phyloP scores from a whole-genome alignment of 2,329 filamentous ascomycete genomes.

The Xylaria digitata region DNA sequence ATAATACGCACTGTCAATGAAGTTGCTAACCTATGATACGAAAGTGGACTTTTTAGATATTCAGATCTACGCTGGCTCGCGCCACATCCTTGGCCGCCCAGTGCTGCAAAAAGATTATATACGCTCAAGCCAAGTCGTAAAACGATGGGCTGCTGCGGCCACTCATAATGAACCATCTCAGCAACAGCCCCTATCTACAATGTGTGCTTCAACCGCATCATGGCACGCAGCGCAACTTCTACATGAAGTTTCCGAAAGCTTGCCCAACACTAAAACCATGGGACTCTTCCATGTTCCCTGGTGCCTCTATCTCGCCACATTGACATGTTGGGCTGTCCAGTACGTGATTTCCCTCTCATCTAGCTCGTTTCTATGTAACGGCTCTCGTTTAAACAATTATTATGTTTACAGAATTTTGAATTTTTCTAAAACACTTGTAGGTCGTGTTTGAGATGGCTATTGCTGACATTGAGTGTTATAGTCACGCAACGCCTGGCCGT shows the following conservation, averaged over 20 bases:
- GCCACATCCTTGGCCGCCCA: slow-evolving; percentile 67
- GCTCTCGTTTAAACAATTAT: no score
- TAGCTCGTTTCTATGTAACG: not conserved
- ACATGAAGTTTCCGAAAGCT: slow-evolving; percentile 59
- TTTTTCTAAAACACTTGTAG: no score
- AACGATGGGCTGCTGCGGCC: slow-evolving; percentile 57
- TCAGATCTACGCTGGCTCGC: slow-evolving; percentile 70
- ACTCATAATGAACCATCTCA: slow-evolving; percentile 9
- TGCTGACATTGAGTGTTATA: not conserved
- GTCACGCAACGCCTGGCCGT: slow-evolving; percentile 50
- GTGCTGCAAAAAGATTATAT: slow-evolving; percentile 63
- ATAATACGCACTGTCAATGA: not conserved
- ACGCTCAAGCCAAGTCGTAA: slow-evolving; percentile 62
- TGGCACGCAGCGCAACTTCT: slow-evolving; percentile 67
- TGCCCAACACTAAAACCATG: slow-evolving; percentile 63
- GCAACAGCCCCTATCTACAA: slow-evolving; percentile 34
- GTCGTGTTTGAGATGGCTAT: not conserved
- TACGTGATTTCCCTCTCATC: not conserved
- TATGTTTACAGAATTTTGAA: no score
- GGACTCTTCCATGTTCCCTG: slow-evolving; percentile 71
- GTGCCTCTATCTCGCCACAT: slow-evolving; percentile 69
- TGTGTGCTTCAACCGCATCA: slow-evolving; percentile 56
- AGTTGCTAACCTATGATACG: not conserved
- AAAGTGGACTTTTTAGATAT: slow-evolving; percentile 67
- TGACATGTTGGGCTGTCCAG: slow-evolving; percentile 69